A percentile compares a stretch with the other conserved stretches of the same genome.
Evolutionary conservation across 1,139 yeast species (phyloP).

Genomic region (Yamadazyma triangularis): DNA sequence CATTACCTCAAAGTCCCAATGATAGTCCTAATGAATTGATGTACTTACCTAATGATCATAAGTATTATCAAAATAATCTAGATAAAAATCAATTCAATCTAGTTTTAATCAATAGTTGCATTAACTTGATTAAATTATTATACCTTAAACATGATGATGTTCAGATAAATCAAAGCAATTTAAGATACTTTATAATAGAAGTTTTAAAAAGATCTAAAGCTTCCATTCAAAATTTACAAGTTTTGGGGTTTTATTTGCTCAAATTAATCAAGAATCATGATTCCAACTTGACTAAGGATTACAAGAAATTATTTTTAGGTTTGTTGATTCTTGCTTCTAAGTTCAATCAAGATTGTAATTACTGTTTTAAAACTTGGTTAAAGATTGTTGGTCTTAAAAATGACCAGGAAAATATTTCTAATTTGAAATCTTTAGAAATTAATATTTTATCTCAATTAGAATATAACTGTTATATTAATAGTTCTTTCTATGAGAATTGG

Average conservation of each 20-base stretch:
- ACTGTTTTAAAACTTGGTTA: slow-evolving; percentile 69
- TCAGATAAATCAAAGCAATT: slow-evolving; percentile 18
- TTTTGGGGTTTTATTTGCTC: slow-evolving; percentile 59
- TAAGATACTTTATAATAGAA: slow-evolving; percentile 53
- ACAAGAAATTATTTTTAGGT: slow-evolving; percentile 63
- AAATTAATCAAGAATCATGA: slow-evolving; percentile 30
- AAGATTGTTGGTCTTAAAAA: slow-evolving; percentile 59
- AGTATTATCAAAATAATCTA: slow-evolving; percentile 36
- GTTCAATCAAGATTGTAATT: slow-evolving; percentile 70
- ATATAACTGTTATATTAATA: slow-evolving; percentile 52
- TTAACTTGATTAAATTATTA: slow-evolving; percentile 33
- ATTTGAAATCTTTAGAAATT: slow-evolving; percentile 51
- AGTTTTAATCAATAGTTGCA: slow-evolving; percentile 34
- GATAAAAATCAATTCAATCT: slow-evolving; percentile 41
- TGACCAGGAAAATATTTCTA: slow-evolving; percentile 24
- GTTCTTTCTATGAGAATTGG: slow-evolving; percentile 52
- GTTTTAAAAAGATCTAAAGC: slow-evolving; percentile 66
- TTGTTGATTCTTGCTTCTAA: slow-evolving; percentile 68
- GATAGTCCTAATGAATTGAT: neutral
- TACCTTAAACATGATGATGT: slow-evolving; percentile 18
- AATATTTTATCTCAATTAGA: slow-evolving; percentile 50
- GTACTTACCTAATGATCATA: slow-evolving; percentile 32
- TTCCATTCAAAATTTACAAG: slow-evolving; percentile 60
- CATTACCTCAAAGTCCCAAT: neutral
- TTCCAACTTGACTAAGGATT: slow-evolving; percentile 33